These are phyloP conservation scores for Neurospora sp. DNA, from an alignment of 495 filamentous ascomycete species.

Conservation along the genomic window DNA sequence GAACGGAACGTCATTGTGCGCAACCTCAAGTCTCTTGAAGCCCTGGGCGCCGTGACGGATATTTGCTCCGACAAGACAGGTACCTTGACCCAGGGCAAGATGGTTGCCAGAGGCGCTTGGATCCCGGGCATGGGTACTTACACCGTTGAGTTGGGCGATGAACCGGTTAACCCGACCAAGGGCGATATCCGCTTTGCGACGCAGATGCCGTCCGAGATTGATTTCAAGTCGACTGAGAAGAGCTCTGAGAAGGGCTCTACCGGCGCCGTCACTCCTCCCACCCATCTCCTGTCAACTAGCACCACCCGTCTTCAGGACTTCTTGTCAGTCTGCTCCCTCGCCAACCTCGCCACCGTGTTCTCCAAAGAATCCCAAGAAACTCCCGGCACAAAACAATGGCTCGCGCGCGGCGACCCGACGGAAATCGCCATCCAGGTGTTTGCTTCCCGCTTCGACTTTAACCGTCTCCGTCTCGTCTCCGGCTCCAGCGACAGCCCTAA, in stretches of 20 bases:
- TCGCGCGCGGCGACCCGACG: conserved; percentile 69
- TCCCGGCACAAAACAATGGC: conserved; percentile 35
- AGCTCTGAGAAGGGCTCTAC: no score
- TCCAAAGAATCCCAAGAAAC: conserved; percentile 23
- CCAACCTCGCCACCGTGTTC: conserved; percentile 35
- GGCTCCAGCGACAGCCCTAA: conserved; percentile 38
- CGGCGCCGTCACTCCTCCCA: no score
- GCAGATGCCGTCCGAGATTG: conserved; percentile 18
- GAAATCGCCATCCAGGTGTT: conserved; percentile 79
- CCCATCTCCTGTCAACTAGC: conserved; percentile 12
- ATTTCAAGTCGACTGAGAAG: conserved; percentile 8
- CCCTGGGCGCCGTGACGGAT: conserved; percentile 74
- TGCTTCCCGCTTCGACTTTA: conserved; percentile 57
- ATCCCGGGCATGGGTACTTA: conserved; percentile 52
- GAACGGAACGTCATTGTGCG: conserved; percentile 67
- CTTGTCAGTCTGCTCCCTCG: conserved; percentile 22
- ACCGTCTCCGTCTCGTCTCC: conserved; percentile 40
- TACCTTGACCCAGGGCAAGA: conserved; percentile 62
- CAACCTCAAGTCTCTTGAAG: conserved; percentile 64
- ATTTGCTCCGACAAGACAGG: conserved; percentile 86
- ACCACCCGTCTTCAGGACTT: conserved; percentile 17
- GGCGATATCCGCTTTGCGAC: conserved; percentile 16
- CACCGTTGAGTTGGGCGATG: conserved; percentile 43
- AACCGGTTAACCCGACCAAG: conserved; percentile 32
- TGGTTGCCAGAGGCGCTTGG: conserved; percentile 75